Base-by-base conservation (phyloP, 768 basidiomycete species). In the Thelephora ganbajun region DNA sequence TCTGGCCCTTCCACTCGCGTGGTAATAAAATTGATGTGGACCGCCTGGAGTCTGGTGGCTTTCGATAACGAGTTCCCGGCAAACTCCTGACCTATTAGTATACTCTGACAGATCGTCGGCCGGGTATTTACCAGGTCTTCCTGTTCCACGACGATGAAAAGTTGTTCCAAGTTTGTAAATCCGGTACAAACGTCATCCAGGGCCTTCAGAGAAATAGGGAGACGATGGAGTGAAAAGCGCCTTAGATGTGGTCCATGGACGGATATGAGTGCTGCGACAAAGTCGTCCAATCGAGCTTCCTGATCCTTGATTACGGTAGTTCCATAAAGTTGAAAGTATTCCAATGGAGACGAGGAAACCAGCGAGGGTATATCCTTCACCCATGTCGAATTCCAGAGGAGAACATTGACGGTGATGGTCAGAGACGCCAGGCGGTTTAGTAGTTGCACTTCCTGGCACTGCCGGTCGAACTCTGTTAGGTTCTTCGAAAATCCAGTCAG, bases 141-240 rank as follows among this genome's bases (percentile, higher is more conserved):
- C 6, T 68, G 69, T 36, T 74, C 67, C 11, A 76, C 59, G 0
- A 76, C 74, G 12, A 87, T 60, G 54, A 83, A 87, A 5, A 89
- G 59, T 51, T 84, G 71, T 52, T 80, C 71, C 7, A 89, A 67
- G 6, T 57, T 60, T 0, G 61, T 48, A 49, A 83, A 85, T 14
- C 67, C 60, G 9, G 54, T 50, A 53, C 83, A 86, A 7, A 89
- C 70, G 23, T 68, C 63, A 16, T 63, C 58, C 30, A 89, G 64
- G 0, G 71, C 66, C 11, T 62, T 60, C 18, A 77, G 57, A 53
- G 67, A 65, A 48, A 86, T 69, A 3, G 68, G 63, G 69, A 83
- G 76, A 22, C 80, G 69, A 54, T 85, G 75, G 2, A 85, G 69
- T 11, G 79, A 79, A 51, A 88, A 73, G 11, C 70, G 66, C 22